Conservation (phyloP, 345 rosid genomes). For the Populus nigra region DNA sequence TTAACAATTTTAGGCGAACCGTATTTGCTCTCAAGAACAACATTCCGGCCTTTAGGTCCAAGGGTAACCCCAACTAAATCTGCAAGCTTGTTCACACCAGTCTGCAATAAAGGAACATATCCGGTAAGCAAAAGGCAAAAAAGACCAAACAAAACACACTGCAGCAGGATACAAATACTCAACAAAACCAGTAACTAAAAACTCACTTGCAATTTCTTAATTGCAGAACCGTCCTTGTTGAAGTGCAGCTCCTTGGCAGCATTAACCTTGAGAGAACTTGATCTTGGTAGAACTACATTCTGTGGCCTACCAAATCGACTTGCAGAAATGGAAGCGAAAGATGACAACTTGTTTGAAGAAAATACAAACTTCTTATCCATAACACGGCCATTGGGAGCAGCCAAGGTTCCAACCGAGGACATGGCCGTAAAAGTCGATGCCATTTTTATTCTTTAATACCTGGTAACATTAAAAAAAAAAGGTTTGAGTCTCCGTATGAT, state of each 20-base stretch:
- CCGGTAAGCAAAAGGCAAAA: background rate
- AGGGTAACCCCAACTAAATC: constrained; percentile 96
- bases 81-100: constrained; percentile 97
- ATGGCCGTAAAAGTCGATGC: constrained; percentile 70
- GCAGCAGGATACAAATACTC: background rate
- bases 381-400: constrained; percentile 50
- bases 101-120: constrained; percentile 39
- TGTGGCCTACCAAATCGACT: constrained; percentile 54
- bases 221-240: constrained; percentile 89
- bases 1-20: constrained; percentile 97
- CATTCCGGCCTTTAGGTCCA: constrained; percentile 95
- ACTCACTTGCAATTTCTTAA: constrained; percentile 85
- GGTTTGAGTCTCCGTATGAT: background rate
- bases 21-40: constrained; percentile 97
- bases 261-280: constrained; percentile 49
- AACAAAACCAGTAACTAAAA: background rate
- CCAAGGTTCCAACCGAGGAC: constrained; percentile 67
- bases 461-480: background rate
- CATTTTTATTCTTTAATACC: constrained; percentile 36
- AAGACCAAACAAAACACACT: background rate
- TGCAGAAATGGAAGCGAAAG: constrained; percentile 64
- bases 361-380: constrained; percentile 55
- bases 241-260: constrained; percentile 96
- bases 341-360: constrained; percentile 60
- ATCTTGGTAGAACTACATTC: constrained; percentile 43